Conservation (phyloP, 2,329 filamentous ascomycete genomes). For the Hypomyces rosellus region DNA sequence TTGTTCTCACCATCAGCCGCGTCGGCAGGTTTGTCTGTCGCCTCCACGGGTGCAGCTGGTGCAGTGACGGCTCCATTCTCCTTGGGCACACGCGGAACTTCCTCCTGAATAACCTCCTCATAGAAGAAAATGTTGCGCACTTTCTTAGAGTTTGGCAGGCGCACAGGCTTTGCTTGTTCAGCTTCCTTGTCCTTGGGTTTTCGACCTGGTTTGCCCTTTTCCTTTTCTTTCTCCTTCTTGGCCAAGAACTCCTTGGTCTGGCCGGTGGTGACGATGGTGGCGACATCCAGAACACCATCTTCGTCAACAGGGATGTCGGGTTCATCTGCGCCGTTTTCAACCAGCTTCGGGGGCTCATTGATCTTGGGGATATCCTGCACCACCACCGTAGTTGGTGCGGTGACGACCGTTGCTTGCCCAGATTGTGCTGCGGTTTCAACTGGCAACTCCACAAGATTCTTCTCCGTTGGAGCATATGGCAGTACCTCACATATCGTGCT, state of each 20-base stretch:
- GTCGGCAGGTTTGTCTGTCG: neutral
- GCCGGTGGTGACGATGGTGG: slow-evolving; percentile 75
- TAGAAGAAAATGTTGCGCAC: slow-evolving; percentile 65
- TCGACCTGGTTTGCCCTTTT: slow-evolving; percentile 55
- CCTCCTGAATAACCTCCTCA: slow-evolving; percentile 59
- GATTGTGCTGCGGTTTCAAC: slow-evolving; percentile 31
- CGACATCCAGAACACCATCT: slow-evolving; percentile 76
- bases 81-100: slow-evolving; percentile 35
- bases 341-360: slow-evolving; percentile 26
- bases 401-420: slow-evolving; percentile 21
- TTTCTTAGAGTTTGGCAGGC: slow-evolving; percentile 67
- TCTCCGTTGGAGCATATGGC: slow-evolving; percentile 43
- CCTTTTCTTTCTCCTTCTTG: slow-evolving; percentile 77
- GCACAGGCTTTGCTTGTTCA: slow-evolving; percentile 49
- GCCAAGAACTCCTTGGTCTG: slow-evolving; percentile 78
- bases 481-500: slow-evolving; percentile 62
- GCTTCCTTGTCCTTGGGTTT: slow-evolving; percentile 50
- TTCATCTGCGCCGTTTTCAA: slow-evolving; percentile 33
- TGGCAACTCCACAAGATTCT: slow-evolving; percentile 43
- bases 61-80: slow-evolving; percentile 17
- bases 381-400: slow-evolving; percentile 21
- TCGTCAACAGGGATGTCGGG: slow-evolving; percentile 36
- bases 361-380: slow-evolving; percentile 28
- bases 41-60: neutral
- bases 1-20: neutral